Evolutionary conservation across 805 yeast species (phyloP).

Genomic region (Candida insectalens): DNA sequence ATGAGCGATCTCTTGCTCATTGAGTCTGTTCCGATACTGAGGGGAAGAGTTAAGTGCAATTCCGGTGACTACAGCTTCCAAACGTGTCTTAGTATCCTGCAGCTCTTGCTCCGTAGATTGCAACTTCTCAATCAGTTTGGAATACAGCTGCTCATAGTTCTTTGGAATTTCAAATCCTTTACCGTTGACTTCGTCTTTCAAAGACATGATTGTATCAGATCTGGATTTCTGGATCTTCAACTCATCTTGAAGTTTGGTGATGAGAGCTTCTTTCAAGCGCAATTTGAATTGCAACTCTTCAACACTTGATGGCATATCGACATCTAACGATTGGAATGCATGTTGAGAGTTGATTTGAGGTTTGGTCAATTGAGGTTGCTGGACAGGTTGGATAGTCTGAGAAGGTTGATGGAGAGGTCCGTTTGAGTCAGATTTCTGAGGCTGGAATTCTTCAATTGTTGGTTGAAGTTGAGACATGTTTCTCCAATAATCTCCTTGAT

Average conservation of each 20-base stretch:
- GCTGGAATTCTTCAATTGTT: too few species aligned
- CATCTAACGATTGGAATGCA: too few species aligned
- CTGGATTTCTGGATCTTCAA: slow-evolving; percentile 30
- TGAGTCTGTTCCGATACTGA: slow-evolving; percentile 52
- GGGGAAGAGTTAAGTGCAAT: slow-evolving; percentile 35
- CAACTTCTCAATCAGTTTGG: slow-evolving; percentile 19
- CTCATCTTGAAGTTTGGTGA: slow-evolving; percentile 36
- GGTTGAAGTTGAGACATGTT: too few species aligned
- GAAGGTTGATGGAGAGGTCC: too few species aligned
- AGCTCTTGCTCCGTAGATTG: slow-evolving; percentile 33
- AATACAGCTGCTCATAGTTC: slow-evolving; percentile 24
- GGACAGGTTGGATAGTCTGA: too few species aligned
- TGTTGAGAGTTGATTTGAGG: too few species aligned
- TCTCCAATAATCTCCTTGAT: too few species aligned
- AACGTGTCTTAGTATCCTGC: slow-evolving; percentile 47
- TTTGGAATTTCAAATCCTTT: slow-evolving; percentile 22
- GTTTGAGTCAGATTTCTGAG: too few species aligned
- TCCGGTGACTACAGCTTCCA: slow-evolving; percentile 56
- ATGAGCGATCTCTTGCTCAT: slow-evolving; percentile 68
- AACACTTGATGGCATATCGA: too few species aligned
- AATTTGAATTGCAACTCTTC: slow-evolving; percentile 40
- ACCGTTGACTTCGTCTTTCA: slow-evolving; percentile 6
- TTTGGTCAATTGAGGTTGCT: too few species aligned
- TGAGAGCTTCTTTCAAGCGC: slow-evolving; percentile 43
- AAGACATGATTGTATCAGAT: slow-evolving; percentile 30